Evolutionary conservation across 2,329 filamentous ascomycete genomes (phyloP).

Genomic region (Proliferodiscus dingleyae): DNA sequence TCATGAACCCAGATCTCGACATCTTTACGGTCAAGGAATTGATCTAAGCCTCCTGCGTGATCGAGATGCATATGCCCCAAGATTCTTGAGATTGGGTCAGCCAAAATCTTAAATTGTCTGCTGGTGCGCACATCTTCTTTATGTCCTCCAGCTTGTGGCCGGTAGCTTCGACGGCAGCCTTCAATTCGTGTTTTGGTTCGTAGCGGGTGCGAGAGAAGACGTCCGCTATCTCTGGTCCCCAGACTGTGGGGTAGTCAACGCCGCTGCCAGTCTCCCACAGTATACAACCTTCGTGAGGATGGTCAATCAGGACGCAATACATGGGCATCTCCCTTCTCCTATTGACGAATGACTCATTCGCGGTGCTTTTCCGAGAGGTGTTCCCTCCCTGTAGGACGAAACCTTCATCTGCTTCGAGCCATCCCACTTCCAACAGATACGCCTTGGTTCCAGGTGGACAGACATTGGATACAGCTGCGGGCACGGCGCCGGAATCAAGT

Average conservation of each 20-base stretch:
- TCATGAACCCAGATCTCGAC: constrained; percentile 44
- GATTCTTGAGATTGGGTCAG: constrained; percentile 24
- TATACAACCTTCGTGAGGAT: constrained; percentile 25
- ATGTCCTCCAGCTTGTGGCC: constrained; percentile 42
- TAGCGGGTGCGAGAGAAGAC: constrained; percentile 33
- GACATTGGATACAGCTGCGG: constrained; percentile 22
- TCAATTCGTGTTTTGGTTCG: constrained; percentile 26
- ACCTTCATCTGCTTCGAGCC: constrained; percentile 42
- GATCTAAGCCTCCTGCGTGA: constrained; percentile 43
- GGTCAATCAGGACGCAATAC: constrained; percentile 26
- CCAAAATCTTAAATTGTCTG: neutral
- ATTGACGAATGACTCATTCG: constrained; percentile 20
- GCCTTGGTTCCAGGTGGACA: constrained; percentile 43
- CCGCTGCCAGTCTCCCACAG: constrained; percentile 27
- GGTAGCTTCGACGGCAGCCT: constrained; percentile 32
- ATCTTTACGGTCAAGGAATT: constrained; percentile 37
- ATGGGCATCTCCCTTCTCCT: constrained; percentile 24
- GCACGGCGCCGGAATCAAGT: constrained; percentile 22
- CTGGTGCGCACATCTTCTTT: constrained; percentile 33
- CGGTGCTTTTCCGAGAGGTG: constrained; percentile 19
- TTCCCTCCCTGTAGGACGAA: constrained; percentile 32
- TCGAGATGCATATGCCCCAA: constrained; percentile 44
- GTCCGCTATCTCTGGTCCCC: constrained; percentile 34
- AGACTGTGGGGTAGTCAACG: constrained; percentile 25
- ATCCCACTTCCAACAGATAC: constrained; percentile 41